Base-by-base conservation (phyloP, 352 stramenopile genomes). In the Phytophthora podocarpi region DNA sequence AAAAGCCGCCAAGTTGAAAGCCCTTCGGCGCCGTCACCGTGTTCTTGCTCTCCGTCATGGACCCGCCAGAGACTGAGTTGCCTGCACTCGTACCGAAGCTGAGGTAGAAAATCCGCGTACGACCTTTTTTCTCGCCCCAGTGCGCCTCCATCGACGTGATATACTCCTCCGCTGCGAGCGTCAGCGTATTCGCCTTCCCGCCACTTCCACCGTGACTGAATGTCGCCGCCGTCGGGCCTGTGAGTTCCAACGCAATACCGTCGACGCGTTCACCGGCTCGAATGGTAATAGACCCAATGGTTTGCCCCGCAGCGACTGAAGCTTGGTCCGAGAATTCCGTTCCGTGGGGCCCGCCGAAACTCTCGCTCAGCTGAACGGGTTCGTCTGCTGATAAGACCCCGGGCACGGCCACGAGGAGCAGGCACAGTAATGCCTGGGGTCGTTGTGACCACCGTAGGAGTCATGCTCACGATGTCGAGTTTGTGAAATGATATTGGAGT, bases 91-190 rank as follows among this genome's bases (percentile, higher is more conserved):
- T 69, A 2, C 27, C 41, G 13, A 73, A 60, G 4, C 37, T 71
- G 11, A 67, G 20, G 36, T 64, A 67, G 16, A 64, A 71, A 28
- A 71, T 58, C 4, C 39, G 59, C 13, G 59, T 69, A 8, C 46
- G 40, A n/a, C 40, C 58, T 21, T 53, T 56, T 11, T 56, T 57
- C 34, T 61, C 21, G 28, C 13, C 64, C 59, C 58, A 69, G 49
- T 72, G 59, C n/a, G 49, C 59, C 36, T 72, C 64, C 58, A 72
- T 72, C 1, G 58, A 65, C 12, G 36, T 69, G 23, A 72, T 49
- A 16, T 65, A 41, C 20, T 72, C 64, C 0, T 56, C 28, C 16
- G 23, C 18, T 0, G n/a, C 63, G 2, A 70, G 47, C 5, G 21
- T 26, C 7, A 71, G 36, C 1, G 32, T 43, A 8, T 59, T 56